These are phyloP conservation scores for Dictyostelium brefeldianum DNA, from an alignment of 78 protist genomes.

Conservation along the genomic window DNA sequence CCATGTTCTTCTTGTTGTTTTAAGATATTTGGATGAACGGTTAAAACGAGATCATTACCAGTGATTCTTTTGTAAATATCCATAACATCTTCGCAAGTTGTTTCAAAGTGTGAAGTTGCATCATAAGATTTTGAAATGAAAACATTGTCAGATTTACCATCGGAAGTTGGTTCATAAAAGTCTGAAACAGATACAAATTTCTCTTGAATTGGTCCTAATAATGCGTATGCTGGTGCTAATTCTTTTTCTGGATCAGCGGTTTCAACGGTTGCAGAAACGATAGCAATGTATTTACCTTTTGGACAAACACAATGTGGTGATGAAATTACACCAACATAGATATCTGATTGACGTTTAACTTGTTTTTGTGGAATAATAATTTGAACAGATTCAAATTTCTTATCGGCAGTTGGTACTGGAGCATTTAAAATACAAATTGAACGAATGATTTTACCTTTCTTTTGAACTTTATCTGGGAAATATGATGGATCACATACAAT, in stretches of 20 bases:
- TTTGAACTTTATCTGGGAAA: constrained; percentile 95
- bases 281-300: constrained; percentile 96
- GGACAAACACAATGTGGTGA: constrained; percentile 93
- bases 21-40: constrained; percentile 45
- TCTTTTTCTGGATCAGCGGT: constrained; percentile 95
- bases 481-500: constrained; percentile 69
- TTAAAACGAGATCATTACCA: constrained; percentile 85
- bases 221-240: constrained; percentile 92
- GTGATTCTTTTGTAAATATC: constrained; percentile 85
- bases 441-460: constrained; percentile 92
- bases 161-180: constrained; percentile 87
- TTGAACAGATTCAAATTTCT: constrained; percentile 88
- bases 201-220: constrained; percentile 91
- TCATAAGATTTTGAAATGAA: constrained; percentile 92
- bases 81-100: constrained; percentile 90
- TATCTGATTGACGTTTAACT: constrained; percentile 89
- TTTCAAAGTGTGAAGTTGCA: constrained; percentile 95
- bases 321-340: constrained; percentile 94
- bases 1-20: constrained; percentile 50
- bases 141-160: constrained; percentile 84
- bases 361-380: constrained; percentile 97
- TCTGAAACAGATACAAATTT: constrained; percentile 84
- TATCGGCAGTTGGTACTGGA: constrained; percentile 93
- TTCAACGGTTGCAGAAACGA: constrained; percentile 95
- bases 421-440: constrained; percentile 96